Conservation (phyloP, 1,284 basidiomycete species). For the Phylloboletellus chloephorus region DNA sequence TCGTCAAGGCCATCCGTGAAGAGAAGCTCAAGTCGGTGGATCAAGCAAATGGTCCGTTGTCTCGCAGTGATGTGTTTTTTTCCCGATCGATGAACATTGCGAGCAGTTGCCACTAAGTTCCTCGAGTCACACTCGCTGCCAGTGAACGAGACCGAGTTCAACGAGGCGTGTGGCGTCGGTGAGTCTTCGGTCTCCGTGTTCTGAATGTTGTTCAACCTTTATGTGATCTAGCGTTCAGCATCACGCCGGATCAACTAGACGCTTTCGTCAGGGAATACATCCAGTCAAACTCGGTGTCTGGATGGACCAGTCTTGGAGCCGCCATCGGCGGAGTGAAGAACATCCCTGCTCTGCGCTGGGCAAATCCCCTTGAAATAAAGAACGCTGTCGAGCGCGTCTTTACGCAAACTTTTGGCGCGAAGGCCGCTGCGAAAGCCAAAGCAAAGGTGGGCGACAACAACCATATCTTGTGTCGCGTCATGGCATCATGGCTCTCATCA, state of each 20-base stretch:
- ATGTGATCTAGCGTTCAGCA: constrained; percentile 61
- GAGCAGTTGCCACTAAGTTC: constrained; percentile 75
- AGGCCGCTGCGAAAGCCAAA: constrained; percentile 64
- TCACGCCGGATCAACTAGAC: constrained; percentile 69
- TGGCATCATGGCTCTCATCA: constrained; percentile 22
- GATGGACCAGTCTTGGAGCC: constrained; percentile 74
- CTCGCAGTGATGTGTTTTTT: constrained; percentile 1
- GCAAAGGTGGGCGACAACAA: constrained; percentile 50
- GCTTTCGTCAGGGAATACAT: constrained; percentile 60
- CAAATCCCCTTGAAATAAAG: constrained; percentile 85
- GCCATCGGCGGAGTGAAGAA: constrained; percentile 69
- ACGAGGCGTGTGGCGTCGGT: constrained; percentile 87
- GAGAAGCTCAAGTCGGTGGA: constrained; percentile 78
- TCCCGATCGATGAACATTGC: constrained; percentile 1
- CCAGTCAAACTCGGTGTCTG: constrained; percentile 46
- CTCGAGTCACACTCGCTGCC: constrained; percentile 57
- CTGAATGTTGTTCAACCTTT: constrained; percentile 1
- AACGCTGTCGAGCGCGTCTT: constrained; percentile 79
- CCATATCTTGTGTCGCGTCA: not conserved
- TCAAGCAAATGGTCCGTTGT: constrained; percentile 74
- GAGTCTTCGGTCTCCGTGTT: constrained; percentile 30
- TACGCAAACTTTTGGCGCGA: constrained; percentile 72
- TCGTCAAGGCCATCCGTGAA: constrained; percentile 65
- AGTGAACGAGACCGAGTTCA: constrained; percentile 70
- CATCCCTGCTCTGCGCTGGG: constrained; percentile 79